Conservation (phyloP, 495 filamentous ascomycete species). For the Lasiosphaeriaceae sp. region DNA sequence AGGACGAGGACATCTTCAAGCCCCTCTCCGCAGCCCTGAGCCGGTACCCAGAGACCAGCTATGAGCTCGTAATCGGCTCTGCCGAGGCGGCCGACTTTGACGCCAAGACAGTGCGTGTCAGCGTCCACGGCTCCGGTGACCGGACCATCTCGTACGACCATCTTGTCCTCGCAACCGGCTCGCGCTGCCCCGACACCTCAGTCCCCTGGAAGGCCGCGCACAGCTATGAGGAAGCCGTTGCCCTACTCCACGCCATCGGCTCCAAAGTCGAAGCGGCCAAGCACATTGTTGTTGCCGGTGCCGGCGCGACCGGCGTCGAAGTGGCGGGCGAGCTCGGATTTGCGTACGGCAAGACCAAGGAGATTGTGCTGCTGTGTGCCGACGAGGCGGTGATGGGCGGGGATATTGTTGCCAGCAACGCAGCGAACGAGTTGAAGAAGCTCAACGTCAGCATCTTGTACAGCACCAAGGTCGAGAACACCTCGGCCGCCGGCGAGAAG, state of each 20-base stretch:
- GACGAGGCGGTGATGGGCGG: conserved; percentile 37
- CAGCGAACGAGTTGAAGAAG: conserved; percentile 42
- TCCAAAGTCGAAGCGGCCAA: conserved; percentile 29
- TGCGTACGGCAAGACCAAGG: conserved; percentile 44
- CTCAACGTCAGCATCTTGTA: conserved; percentile 48
- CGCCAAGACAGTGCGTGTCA: conserved; percentile 57
- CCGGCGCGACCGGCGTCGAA: conserved; percentile 42
- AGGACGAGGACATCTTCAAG: conserved; percentile 44
- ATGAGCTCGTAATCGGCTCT: conserved; percentile 41
- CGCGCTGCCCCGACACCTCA: conserved; percentile 55
- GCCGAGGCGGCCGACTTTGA: conserved; percentile 33
- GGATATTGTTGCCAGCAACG: conserved; percentile 28
- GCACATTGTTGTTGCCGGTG: conserved; percentile 44
- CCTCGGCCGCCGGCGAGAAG: conserved; percentile 23
- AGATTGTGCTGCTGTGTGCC: conserved; percentile 47
- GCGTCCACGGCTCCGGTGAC: conserved; percentile 18
- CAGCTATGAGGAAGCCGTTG: conserved; percentile 32
- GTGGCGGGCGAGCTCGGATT: conserved; percentile 40
- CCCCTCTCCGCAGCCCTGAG: conserved; percentile 37
- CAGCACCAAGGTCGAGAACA: conserved; percentile 31
- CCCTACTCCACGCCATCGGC: conserved; percentile 24
- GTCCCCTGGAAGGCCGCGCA: conserved; percentile 43
- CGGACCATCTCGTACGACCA: conserved; percentile 62
- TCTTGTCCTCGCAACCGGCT: conserved; percentile 87
- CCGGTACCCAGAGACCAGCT: conserved; percentile 34